Evolutionary conservation across 352 stramenopile genomes (phyloP), one percentile per base, ranked within the genome.

Genomic region (Vaucheria bursata): DNA sequence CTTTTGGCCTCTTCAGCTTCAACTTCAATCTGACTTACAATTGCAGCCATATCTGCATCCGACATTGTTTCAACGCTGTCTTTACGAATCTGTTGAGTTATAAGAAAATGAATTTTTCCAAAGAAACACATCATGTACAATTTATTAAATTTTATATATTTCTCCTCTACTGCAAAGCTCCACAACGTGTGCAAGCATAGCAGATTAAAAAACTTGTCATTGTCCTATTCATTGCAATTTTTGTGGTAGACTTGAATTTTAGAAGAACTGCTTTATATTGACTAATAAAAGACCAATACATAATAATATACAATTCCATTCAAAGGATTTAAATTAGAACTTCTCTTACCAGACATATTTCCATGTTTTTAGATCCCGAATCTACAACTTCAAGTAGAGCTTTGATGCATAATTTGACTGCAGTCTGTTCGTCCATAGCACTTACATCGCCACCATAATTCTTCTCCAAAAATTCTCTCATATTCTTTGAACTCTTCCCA

Each of bases 391-490:
- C 96, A 35, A 99, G 87, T 81, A 99, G 89, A 49, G 77, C 70
- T 73, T 82, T 82, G 70, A 82, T 77, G 69, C 77, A 91, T 33
- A 82, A 71, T 71, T 82, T 90, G 18, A 97, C 88, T 4, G 92
- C 89, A 36, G 92, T 91, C 8, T 95, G 88, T 77, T 98, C 92
- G 39, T 87, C 89, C 78, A 98, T 88, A 7, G 29, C 65, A 50
- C 12, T 12, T n/a, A n/a, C n/a, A n/a, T n/a, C n/a, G 2, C 53
- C 53, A 69, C 93, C 90, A 50, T 94, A 91, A 86, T 98, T 94
- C 87, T 98, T 98, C 86, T 99, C 96, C 37, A 99, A 87, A 86
- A 98, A 99, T 86, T 99, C 95, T 71, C 94, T 88, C 72, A 98
- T 94, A 84, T 93, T 97, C 83, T 97, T 98, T 53, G 92, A 91